phyloP scores from a whole-genome alignment of 73 alveolate genomes.

The Stentor coeruleus region DNA sequence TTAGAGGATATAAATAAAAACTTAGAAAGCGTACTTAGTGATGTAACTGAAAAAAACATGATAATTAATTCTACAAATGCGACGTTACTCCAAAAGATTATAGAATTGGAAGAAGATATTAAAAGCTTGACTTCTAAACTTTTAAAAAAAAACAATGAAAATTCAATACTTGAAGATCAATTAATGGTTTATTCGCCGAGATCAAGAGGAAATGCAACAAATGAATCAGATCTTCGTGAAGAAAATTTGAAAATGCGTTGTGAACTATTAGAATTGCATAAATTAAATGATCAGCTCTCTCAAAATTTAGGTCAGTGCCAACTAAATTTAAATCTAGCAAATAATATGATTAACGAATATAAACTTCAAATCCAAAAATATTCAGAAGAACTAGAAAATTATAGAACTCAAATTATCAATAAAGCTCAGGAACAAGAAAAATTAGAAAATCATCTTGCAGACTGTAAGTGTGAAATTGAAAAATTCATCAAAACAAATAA shows the following conservation, averaged over 20 bases:
- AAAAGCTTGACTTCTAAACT: not conserved
- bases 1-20: too few relatives aligned
- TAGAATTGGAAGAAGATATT: not conserved
- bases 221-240: not conserved
- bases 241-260: not conserved
- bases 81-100: not conserved
- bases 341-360: not conserved
- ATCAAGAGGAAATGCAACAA: too few relatives aligned
- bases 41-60: not conserved
- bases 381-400: not conserved
- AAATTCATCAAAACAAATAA: too few relatives aligned
- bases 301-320: not conserved
- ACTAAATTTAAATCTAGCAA: too few relatives aligned
- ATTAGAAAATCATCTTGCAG: not conserved
- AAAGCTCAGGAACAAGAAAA: not conserved
- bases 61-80: not conserved
- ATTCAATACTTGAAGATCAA: not conserved
- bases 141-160: not conserved
- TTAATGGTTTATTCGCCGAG: not conserved
- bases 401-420: too few relatives aligned
- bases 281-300: not conserved
- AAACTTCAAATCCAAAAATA: too few relatives aligned
- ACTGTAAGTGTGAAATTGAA: not conserved
- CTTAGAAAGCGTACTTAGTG: not conserved
- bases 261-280: not conserved